Base-by-base conservation (phyloP, 129 eudicot species). In the Smallanthus sonchifolius region DNA sequence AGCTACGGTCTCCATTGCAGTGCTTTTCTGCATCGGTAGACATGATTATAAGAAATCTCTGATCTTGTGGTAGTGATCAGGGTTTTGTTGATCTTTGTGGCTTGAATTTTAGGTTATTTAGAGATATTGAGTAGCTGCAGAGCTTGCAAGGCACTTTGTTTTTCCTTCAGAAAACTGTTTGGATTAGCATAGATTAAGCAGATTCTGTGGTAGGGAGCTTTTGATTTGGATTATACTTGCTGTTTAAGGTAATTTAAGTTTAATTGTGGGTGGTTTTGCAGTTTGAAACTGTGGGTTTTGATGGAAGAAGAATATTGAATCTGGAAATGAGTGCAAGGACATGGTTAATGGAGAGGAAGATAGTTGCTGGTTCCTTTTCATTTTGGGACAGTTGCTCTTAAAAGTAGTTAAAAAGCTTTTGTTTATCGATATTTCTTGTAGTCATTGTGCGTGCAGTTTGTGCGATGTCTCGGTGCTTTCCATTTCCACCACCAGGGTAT, bases 391-490 rank as follows among this genome's bases (percentile, higher is more conserved):
- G 66, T 64, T 70, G 84, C 77, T 45, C 57, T 36, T 76, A 81
- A 71, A 78, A 80, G 59, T 79, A 67, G 28, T 67, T 56, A 68
- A 82, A 88, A 87, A 59, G 36, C 60, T 64, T 83, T 80, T 20
- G 30, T 78, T 84, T 76, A 43, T 36, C 14, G 49, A 67, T 39
- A 54, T 65, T 14, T 38, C 40, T 79, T 60, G 67, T 84, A 66
- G 19, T 52, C 16, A 45, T 65, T 83, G 77, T 68, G 66, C 55
- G 79, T 80, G 45, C 65, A 59, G 34, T 54, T 69, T 68, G 74
- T 69, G 86, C 89, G 44, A 85, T 87, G 91, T 91, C 89, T 82
- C 89, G 93, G 79, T 87, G 97, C 91, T 86, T 91, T 84, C 89
- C 92, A 6, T 86, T 87, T 78, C 89, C 89, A 60, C 96, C 96